Evolutionary conservation across 305 asterid genomes (phyloP).

Genomic region (Fraxinus albicans): DNA sequence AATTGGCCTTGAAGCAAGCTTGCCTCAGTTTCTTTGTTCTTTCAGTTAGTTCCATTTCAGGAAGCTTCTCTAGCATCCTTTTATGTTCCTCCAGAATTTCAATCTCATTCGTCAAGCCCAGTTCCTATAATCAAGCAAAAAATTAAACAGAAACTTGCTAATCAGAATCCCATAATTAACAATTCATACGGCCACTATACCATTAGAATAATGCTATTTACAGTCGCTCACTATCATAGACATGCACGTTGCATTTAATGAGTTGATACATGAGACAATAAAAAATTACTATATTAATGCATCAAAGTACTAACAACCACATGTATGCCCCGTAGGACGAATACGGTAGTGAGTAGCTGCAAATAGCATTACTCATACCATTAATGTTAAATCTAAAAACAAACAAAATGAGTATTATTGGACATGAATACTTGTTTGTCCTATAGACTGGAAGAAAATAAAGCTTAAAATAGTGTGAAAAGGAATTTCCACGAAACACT

Average conservation of each 20-base stretch:
- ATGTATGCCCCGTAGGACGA: too few relatives aligned
- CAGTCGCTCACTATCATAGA: too few relatives aligned
- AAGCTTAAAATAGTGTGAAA: background rate
- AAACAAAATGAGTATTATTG: background rate
- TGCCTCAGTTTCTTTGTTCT: conserved; percentile 77
- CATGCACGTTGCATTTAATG: too few relatives aligned
- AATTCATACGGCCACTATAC: background rate
- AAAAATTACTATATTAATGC: too few relatives aligned
- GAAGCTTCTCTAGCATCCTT: conserved; percentile 53
- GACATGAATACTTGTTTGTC: background rate
- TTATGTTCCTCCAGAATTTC: conserved; percentile 71
- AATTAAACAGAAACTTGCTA: background rate
- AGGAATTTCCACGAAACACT: too few relatives aligned
- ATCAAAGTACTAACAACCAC: too few relatives aligned
- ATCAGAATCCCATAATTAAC: background rate
- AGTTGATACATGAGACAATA: too few relatives aligned
- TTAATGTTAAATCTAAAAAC: too few relatives aligned
- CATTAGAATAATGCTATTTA: too few relatives aligned
- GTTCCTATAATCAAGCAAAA: conserved; percentile 37
- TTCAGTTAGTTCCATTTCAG: conserved; percentile 74
- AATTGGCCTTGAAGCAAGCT: conserved; percentile 88
- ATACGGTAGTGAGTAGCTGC: too few relatives aligned
- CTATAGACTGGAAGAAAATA: background rate
- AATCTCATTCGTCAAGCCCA: conserved; percentile 63
- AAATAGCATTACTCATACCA: too few relatives aligned